phyloP scores from a whole-genome alignment of 2,329 filamentous ascomycete species.

The Penicillium sp. region DNA sequence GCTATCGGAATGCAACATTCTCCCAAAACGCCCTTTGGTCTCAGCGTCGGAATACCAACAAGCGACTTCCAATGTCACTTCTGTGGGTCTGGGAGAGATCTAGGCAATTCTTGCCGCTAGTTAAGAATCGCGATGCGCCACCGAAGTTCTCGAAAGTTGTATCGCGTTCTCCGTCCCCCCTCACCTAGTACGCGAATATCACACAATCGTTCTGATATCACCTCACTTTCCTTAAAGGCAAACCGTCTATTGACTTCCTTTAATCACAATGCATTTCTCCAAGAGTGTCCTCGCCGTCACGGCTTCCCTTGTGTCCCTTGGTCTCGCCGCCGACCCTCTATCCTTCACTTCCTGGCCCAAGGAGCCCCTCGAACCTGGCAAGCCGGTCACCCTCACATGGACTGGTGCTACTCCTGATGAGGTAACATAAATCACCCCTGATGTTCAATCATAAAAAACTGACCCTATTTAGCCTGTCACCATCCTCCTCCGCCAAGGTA shows the following conservation, averaged over 20 bases:
- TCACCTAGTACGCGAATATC: neutral
- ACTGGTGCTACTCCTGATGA: conserved; percentile 36
- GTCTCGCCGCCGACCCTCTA: conserved; percentile 46
- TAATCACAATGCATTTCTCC: conserved; percentile 50
- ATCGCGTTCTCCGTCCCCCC: conserved; percentile 6
- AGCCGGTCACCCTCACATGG: conserved; percentile 50
- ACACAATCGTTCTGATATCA: neutral
- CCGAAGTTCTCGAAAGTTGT: neutral
- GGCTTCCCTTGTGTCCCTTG: conserved; percentile 41
- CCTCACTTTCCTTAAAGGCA: conserved; percentile 13
- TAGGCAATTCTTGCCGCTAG: neutral
- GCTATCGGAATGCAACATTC: conserved; percentile 24
- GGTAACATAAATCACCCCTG: conserved; percentile 19
- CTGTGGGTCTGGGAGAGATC: conserved; percentile 7
- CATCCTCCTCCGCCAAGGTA: conserved; percentile 56
- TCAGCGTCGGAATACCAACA: conserved; percentile 15
- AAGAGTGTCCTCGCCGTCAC: conserved; percentile 47
- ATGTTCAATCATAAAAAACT: neutral
- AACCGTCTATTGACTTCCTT: neutral
- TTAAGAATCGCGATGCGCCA: conserved; percentile 22
- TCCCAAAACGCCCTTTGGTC: conserved; percentile 2
- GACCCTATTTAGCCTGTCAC: conserved; percentile 47
- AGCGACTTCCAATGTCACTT: conserved; percentile 1
- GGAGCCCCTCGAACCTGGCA: conserved; percentile 45
- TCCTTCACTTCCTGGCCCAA: conserved; percentile 53